Evolutionary conservation across 495 filamentous ascomycete species (phyloP), one percentile per base, ranked within the genome.

Genomic region (Podospora anserina): DNA sequence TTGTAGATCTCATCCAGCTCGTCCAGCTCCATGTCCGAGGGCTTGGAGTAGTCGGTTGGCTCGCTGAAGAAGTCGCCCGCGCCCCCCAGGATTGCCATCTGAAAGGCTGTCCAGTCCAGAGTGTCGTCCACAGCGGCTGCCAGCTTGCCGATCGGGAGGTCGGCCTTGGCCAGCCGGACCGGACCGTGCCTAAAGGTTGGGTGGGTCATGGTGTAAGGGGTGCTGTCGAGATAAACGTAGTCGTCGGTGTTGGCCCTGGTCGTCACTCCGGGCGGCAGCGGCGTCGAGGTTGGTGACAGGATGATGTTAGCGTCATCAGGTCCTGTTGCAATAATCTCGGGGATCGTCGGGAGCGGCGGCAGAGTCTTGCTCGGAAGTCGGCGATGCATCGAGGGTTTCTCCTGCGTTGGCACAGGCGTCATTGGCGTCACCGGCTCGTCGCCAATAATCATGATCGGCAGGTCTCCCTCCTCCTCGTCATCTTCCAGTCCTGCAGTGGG

Each of bases 21-120:
- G 62, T 77, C 72, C 5, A 76, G 76, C 39, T 83, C 78, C 26
- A 71, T 74, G 3, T 76, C 77, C 16, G 72, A 75, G 34, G 72
- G 73, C 26, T 72, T 76, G 19, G 79, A 75, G 53, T 68, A 77
- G 67, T 85, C 81, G 65, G 79, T 80, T 18, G 75, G 71, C 53
- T 83, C 81, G 56, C 74, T 74, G 65, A 83, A 76, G 66, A 78
- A 79, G 68, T 82, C 81, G 39, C 81, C 81, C 18, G 78, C 78
- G 5, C 80, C 82, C 27, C 84, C 83, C 0, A 80, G 74, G 59
- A 86, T 85, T 9, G 85, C 83, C 76, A 86, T 85, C 71, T 87
- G 84, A 70, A 85, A 86, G 13, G 84, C 84, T 20, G 83, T 85
- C 84, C 82, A 86, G 75, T 87, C 84, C 7, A 87, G 74, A 28